Evolutionary conservation across 2,329 filamentous ascomycete genomes (phyloP).

Genomic region (Passalora sequoiae): DNA sequence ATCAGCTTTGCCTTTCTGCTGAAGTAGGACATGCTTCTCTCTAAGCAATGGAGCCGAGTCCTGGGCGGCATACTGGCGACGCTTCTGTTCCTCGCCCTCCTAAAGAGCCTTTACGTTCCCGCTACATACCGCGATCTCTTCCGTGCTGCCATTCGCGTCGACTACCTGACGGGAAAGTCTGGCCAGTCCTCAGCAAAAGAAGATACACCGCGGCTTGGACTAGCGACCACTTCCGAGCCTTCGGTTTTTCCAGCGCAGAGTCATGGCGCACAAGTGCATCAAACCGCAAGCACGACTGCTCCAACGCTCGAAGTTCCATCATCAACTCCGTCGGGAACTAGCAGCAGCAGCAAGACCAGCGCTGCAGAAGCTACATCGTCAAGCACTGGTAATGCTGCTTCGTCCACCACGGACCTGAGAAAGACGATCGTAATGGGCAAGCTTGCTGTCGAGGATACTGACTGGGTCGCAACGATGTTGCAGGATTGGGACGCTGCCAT

Average conservation of each 20-base stretch:
- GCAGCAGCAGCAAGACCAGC: neutral
- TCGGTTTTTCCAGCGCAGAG: neutral
- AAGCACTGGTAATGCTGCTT: neutral
- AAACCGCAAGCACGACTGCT: neutral
- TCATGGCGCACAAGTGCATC: neutral
- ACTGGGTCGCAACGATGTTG: constrained; percentile 44
- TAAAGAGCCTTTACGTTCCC: neutral
- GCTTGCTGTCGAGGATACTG: constrained; percentile 40
- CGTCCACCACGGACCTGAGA: neutral
- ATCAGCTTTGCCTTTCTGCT: neutral
- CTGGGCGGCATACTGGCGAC: constrained; percentile 6
- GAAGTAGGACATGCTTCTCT: constrained; percentile 6
- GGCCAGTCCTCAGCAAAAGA: neutral
- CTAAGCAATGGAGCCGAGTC: constrained; percentile 14
- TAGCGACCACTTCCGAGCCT: neutral
- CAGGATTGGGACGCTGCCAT: constrained; percentile 46
- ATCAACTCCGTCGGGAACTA: neutral
- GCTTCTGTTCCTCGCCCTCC: constrained; percentile 2
- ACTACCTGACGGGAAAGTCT: neutral
- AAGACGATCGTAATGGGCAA: constrained; percentile 40
- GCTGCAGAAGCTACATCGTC: neutral
- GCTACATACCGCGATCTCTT: neutral
- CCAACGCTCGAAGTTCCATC: neutral
- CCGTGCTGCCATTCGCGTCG: neutral
- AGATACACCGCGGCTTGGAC: neutral